phyloP scores from a whole-genome alignment of 306 rosid genomes.

The Castanea crenata region DNA sequence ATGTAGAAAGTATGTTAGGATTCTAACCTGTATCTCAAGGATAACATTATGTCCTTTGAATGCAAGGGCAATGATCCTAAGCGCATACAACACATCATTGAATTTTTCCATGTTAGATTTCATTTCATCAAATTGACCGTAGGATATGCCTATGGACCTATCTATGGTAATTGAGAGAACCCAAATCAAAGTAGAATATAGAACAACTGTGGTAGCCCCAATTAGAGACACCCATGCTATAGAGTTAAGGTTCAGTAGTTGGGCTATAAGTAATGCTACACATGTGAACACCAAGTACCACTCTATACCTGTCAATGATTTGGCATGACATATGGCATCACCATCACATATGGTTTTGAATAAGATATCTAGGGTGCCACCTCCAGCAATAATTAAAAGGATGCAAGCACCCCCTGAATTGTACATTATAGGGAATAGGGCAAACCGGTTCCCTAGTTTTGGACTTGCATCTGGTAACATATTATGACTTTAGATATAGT shows the following conservation, averaged over 20 bases:
- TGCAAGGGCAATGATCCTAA: conserved; percentile 47
- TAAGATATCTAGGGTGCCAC: conserved; percentile 8
- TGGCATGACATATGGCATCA: too few relatives aligned
- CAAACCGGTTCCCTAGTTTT: too few relatives aligned
- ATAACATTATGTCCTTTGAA: conserved; percentile 73
- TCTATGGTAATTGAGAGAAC: conserved; percentile 43
- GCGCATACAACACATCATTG: conserved; percentile 34
- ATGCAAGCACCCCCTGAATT: conserved; percentile 40
- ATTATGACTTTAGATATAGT: too few relatives aligned
- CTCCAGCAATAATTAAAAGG: conserved; percentile 37
- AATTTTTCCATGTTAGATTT: conserved; percentile 14
- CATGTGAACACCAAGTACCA: conserved; percentile 61
- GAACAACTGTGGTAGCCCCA: conserved; percentile 37
- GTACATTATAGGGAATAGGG: too few relatives aligned
- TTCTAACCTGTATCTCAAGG: conserved; percentile 69
- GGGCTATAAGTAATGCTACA: conserved; percentile 51
- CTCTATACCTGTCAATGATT: neutral
- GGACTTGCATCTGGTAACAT: too few relatives aligned
- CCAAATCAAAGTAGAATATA: conserved; percentile 54
- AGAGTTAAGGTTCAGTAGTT: conserved; percentile 62
- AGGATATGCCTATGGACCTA: conserved; percentile 28
- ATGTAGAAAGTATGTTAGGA: neutral
- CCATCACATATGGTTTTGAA: too few relatives aligned
- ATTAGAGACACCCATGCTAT: conserved; percentile 44
- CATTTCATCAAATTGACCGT: neutral